These are phyloP conservation scores for Geopyxis carbonaria DNA, from an alignment of 495 filamentous ascomycete genomes.

Conservation along the genomic window DNA sequence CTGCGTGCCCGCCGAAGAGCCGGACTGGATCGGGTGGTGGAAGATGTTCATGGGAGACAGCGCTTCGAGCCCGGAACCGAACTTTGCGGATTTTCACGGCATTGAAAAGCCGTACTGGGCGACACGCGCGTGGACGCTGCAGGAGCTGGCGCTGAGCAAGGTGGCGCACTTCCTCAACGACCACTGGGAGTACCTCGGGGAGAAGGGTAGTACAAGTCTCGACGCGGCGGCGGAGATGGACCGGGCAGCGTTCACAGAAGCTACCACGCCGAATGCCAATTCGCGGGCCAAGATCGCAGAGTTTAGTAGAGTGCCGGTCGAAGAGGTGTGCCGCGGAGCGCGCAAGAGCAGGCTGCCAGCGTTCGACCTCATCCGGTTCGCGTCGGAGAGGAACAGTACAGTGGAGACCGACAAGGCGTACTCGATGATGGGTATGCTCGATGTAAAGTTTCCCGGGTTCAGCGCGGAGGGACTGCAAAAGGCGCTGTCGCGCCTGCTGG, in stretches of 20 bases:
- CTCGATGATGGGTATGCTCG: background rate
- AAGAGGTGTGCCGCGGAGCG: background rate
- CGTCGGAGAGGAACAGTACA: background rate
- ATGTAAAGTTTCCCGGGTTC: background rate
- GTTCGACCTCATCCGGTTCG: too few species aligned
- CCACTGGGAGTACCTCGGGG: conserved; percentile 23
- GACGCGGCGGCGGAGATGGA: too few species aligned
- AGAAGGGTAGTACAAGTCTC: background rate
- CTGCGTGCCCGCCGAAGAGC: too few species aligned
- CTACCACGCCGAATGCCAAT: too few species aligned
- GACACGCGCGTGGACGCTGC: conserved; percentile 37
- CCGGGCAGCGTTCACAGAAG: too few species aligned
- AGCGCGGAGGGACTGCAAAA: background rate
- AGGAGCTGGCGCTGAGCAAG: conserved; percentile 35
- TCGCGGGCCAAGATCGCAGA: background rate
- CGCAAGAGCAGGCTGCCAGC: background rate
- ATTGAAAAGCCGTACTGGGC: too few species aligned
- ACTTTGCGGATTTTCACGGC: too few species aligned
- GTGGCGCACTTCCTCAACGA: conserved; percentile 32
- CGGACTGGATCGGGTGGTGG: too few species aligned
- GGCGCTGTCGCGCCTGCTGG: background rate
- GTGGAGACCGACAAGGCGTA: background rate
- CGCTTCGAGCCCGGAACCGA: too few species aligned
- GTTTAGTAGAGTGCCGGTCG: background rate
- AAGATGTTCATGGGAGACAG: too few species aligned